Percentiles rank a stretch among this genome's conserved stretches.
Conservation (phyloP, 2,329 filamentous ascomycete genomes). For the Nectriaceae sp. region DNA sequence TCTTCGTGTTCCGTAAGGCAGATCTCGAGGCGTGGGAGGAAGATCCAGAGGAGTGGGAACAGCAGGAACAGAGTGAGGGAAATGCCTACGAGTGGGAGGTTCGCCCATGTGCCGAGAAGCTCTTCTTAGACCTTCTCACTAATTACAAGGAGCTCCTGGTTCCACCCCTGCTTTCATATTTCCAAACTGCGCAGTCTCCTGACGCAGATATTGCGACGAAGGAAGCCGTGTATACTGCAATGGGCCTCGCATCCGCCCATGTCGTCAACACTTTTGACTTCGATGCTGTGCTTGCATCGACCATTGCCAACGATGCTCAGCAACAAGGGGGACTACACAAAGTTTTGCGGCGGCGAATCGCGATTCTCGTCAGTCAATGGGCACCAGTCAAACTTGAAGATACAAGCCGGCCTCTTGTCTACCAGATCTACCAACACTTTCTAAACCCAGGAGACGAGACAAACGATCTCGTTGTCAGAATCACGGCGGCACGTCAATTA, state of each 20-base stretch:
- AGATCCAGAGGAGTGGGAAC: conserved; percentile 94
- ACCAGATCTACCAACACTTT: conserved; percentile 86
- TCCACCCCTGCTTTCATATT: conserved; percentile 79
- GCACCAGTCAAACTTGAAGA: conserved; percentile 74
- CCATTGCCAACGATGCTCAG: conserved; percentile 78
- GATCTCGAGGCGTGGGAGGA: conserved; percentile 93
- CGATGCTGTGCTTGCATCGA: conserved; percentile 73
- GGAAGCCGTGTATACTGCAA: conserved; percentile 91
- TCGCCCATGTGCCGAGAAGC: conserved; percentile 86
- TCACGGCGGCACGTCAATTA: conserved; percentile 87
- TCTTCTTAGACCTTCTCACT: conserved; percentile 88
- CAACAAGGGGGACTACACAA: conserved; percentile 64
- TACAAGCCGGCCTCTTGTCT: conserved; percentile 71
- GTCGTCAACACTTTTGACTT: conserved; percentile 79
- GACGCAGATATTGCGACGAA: conserved; percentile 75
- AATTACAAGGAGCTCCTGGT: conserved; percentile 84
- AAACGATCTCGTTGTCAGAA: conserved; percentile 89
- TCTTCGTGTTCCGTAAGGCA: conserved; percentile 82
- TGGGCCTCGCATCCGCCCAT: conserved; percentile 81
- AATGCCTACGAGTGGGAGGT: conserved; percentile 92
- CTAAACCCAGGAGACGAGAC: conserved; percentile 73
- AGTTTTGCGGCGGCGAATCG: conserved; percentile 82
- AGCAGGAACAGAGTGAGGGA: conserved; percentile 79
- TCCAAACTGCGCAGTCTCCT: conserved; percentile 72
- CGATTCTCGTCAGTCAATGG: conserved; percentile 90